Percentiles rank a stretch among this genome's conserved stretches.
Conservation (phyloP, 2,329 filamentous ascomycete genomes). For the Pyricularia pennisetigena region DNA sequence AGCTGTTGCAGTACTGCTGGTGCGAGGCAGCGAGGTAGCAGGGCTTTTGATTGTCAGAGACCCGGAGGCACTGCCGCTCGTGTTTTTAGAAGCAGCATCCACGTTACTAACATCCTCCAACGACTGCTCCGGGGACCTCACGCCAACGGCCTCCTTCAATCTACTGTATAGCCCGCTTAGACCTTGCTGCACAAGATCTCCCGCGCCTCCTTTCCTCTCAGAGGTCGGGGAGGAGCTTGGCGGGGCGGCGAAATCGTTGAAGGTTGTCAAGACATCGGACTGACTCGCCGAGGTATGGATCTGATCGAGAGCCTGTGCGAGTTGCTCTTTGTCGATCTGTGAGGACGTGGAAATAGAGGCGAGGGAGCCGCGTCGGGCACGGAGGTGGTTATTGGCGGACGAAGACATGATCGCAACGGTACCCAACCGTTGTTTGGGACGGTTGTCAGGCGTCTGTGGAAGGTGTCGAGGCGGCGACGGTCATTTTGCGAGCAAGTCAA, state of each 20-base stretch:
- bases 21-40: constrained; percentile 14
- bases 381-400: constrained; percentile 12
- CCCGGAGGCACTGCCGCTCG: constrained; percentile 19
- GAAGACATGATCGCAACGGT: constrained; percentile 16
- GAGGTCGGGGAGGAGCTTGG: constrained; percentile 45
- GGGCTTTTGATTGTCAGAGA: constrained; percentile 22
- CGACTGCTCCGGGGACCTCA: constrained; percentile 21
- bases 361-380: constrained; percentile 27
- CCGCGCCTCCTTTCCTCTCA: constrained; percentile 61
- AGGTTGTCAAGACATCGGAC: constrained; percentile 76
- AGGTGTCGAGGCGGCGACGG: constrained; percentile 16
- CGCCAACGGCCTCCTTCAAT: constrained; percentile 73
- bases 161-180: constrained; percentile 84
- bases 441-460: constrained; percentile 16
- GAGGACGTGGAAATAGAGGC: constrained; percentile 35
- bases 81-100: constrained; percentile 31
- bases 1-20: constrained; percentile 18
- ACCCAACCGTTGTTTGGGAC: constrained; percentile 15
- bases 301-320: constrained; percentile 70
- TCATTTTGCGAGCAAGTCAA: constrained; percentile 1
- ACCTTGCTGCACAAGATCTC: constrained; percentile 73
- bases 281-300: constrained; percentile 87
- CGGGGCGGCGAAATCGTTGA: constrained; percentile 79
- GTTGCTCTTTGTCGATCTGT: constrained; percentile 60
- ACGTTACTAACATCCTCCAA: constrained; percentile 31